Base-by-base conservation (phyloP, 805 yeast genomes). In the Lipomyces oligophaga region DNA sequence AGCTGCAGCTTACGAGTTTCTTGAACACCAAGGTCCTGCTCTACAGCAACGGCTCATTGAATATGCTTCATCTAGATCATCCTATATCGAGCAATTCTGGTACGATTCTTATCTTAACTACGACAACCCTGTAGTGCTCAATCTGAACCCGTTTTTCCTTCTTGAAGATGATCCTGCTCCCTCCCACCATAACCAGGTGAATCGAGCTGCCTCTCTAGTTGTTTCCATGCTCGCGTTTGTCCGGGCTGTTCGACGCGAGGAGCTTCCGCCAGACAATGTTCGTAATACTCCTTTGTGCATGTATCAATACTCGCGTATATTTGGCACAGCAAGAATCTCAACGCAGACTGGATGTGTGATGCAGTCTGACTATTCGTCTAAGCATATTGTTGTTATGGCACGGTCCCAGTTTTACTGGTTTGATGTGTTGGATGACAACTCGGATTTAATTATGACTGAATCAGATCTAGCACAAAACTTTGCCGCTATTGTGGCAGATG, bases 61-160 rank as follows among this genome's bases (percentile, higher is more conserved):
- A 40, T 85, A 83, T 60, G 67, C 83, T 4, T 72, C 76, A 41
- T 68, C 80, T 13, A 70, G 86, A 52, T 79, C 84, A 40, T 82
- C 94, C 1, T 88, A 84, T 64, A 88, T 88, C 54, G 96, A 88
- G 66, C 95, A 88, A 65, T 88, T 88, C 64, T 88, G 96, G 96
- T 88, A 78, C 65, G 96, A 88, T 63, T 79, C 95, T 1, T 88
- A 88, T 64, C 72, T 88, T 56, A 81, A 81, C 64, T 85, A 84
- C 64, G 96, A 88, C 64, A 72, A 74, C 27, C 81, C 69, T 0
- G 95, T 88, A 32, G 97, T 88, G n/a, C 73, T 88, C 52, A 88
- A 88, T 65, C 75, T 88, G 58, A 88, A 88, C 60, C 97, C 97
- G 0, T 88, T 85, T 62, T 87, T 88, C 64, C 76, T 87, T 58